Percentiles rank a stretch among this genome's conserved stretches.
phyloP scores from a whole-genome alignment of 2,329 filamentous ascomycete genomes.

The Cladophialophora immunda region DNA sequence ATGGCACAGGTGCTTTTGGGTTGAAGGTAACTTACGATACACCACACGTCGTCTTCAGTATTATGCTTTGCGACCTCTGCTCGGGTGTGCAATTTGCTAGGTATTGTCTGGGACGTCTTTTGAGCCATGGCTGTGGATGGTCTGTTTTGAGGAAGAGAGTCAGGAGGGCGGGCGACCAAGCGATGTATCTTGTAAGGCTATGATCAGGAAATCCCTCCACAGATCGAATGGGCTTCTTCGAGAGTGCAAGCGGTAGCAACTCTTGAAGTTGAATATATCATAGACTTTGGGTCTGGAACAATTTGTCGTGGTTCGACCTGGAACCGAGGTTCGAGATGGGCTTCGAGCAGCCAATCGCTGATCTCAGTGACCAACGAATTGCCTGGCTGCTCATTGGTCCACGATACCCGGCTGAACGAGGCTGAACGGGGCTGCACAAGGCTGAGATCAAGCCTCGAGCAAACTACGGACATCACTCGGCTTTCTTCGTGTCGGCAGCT shows the following conservation, averaged over 20 bases:
- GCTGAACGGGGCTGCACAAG: constrained; percentile 1
- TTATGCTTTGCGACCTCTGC: constrained; percentile 60
- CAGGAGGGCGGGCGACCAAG: neutral
- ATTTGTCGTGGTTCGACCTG: neutral
- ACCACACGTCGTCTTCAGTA: constrained; percentile 60
- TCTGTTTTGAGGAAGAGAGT: neutral
- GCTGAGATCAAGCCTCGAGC: neutral
- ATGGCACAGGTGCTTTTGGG: neutral
- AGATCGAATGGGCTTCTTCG: neutral
- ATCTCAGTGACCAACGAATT: neutral
- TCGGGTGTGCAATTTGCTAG: constrained; percentile 32
- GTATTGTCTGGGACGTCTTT: constrained; percentile 30
- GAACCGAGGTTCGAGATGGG: neutral
- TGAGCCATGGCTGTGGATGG: constrained; percentile 22
- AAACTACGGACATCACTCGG: neutral
- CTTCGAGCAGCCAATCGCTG: neutral
- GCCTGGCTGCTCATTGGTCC: constrained; percentile 2
- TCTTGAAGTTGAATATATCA: neutral
- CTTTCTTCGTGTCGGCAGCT: neutral
- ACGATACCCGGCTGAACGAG: neutral
- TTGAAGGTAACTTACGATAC: constrained; percentile 45
- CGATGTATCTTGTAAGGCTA: neutral
- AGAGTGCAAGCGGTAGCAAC: neutral
- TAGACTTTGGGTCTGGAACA: neutral
- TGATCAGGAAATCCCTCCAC: neutral